Evolutionary conservation across 495 filamentous ascomycete genomes (phyloP), one percentile per base, ranked within the genome.

Genomic region (Penicillium goetzii): DNA sequence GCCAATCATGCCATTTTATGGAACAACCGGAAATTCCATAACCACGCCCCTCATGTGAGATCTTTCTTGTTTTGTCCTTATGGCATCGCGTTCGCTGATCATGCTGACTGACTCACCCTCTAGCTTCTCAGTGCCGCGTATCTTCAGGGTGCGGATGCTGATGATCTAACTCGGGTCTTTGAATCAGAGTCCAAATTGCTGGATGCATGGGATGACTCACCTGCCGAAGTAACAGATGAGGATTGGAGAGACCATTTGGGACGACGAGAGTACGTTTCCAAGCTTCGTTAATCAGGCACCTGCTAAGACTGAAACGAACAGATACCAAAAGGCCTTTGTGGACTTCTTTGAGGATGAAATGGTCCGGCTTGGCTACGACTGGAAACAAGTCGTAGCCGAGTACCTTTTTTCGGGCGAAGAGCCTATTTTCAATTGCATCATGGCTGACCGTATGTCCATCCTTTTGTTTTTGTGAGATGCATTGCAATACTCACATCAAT

Each of bases 291-390:
- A 21, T 17, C 21, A 25, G 3, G 30, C 30, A 8, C 7, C 2
- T 36, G 17, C 52, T 56, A n/a, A 59, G 8, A 21, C 11, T 19
- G 33, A 52, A 70, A 12, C 1, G 2, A 26, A 17, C 45, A 89
- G 86, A 59, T 96, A 96, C 72, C 90, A 99, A 71, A 83, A 96
- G 32, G 93, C 94, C 4, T 97, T 88, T 70, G 78, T 97, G 21
- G 91, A 97, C 72, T 96, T 92, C 68, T 97, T 95, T 68, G 93
- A 97, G 71, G 93, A 97, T 72, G 83, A 90, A 62, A 76, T 97
- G 47, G 92, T 89, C 7, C 83, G 83, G 32, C 81, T 87, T 58
- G 81, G 84, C 40, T 97, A 97, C 75, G 85, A 95, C 73, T 97
- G 93, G 93, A 92, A 89, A 70, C 74, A 79, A 40, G 85, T 96